Conservation (phyloP, 2,329 filamentous ascomycete species). For the Trichocomaceae sp. region DNA sequence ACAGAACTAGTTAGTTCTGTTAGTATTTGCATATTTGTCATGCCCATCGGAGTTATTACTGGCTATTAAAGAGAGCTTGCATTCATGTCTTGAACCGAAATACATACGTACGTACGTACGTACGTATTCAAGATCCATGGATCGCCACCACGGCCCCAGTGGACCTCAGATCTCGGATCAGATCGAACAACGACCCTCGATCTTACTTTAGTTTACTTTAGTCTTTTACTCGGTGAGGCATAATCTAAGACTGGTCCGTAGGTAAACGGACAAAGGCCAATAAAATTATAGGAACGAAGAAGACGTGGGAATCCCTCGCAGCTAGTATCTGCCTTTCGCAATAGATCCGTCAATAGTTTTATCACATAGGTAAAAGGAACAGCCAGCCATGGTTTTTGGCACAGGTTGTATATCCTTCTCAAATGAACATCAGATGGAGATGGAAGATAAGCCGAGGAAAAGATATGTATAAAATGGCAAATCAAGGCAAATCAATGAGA, state of each 20-base stretch:
- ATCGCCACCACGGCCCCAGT: no score
- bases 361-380: not conserved
- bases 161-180: no score
- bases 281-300: not conserved
- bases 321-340: not conserved
- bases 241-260: no score
- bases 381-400: not conserved
- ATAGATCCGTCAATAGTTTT: not conserved
- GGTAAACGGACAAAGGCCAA: no score
- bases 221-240: no score
- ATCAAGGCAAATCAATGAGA: not conserved
- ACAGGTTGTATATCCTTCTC: not conserved
- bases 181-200: no score
- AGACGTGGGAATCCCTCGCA: not conserved
- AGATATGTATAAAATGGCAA: conserved; percentile 1
- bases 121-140: no score
- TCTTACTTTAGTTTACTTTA: no score
- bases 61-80: not conserved
- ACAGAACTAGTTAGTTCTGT: not conserved
- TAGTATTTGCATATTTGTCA: not conserved
- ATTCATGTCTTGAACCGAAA: no score
- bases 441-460: not conserved
- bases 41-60: not conserved
- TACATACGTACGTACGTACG: no score
- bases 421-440: not conserved